Evolutionary conservation across 768 basidiomycete genomes (phyloP), one percentile per base, ranked within the genome.

Genomic region (Dendrothele bispora): DNA sequence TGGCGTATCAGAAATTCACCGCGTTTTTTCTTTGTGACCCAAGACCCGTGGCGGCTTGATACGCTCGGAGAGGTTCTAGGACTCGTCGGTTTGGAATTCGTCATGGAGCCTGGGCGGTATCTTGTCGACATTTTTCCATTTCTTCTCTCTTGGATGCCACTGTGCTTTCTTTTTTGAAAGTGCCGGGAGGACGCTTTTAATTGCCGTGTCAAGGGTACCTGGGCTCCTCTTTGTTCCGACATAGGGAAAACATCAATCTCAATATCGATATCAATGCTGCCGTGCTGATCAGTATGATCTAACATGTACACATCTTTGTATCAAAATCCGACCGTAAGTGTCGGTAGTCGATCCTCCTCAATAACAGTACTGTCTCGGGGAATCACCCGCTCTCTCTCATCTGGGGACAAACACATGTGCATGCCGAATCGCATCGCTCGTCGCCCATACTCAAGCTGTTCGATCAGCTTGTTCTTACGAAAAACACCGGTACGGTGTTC

Each of bases 1-100:
- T 76, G 74, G 65, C 80, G 77, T 78, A 87, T 82, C 83, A 84
- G 84, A 83, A 78, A 87, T 66, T 53, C 70, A 67, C 58, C 68
- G 52, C 54, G 55, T 58, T 34, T 22, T 55, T 55, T 49, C 54
- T 50, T 58, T 57, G 52, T 51, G 52, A 65, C 69, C 72, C 52
- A 75, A 76, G 78, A 80, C 69, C 68, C 65, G 69, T 50, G 50
- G n/a, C n/a, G n/a, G n/a, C 26, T 48, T 50, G 54, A 56, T 60
- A 55, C 51, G 51, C 56, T 71, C 68, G 67, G 69, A 56, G 62
- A 57, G 57, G 63, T n/a, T n/a, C 52, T 58, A 41, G 48, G 39
- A 54, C 55, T 59, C 36, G 41, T 39, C 47, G 71, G 67, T 70
- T 78, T 82, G 76, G 75, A 77, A 82, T 37, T 74, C 73, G 78